Evolutionary conservation across 345 rosid species (phyloP).

Genomic region (Salix dunnii): DNA sequence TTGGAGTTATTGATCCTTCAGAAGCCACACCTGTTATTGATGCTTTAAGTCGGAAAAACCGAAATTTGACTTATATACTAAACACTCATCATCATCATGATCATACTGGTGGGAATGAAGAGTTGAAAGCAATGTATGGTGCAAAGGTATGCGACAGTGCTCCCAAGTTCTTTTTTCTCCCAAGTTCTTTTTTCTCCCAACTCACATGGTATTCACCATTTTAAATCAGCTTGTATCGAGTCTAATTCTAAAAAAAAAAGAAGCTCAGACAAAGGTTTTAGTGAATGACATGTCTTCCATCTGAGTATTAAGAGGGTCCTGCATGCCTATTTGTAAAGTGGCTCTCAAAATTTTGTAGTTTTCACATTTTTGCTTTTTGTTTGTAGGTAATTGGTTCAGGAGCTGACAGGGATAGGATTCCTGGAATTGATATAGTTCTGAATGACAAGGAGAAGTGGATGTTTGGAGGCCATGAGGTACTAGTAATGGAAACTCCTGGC

Average conservation of each 20-base stretch:
- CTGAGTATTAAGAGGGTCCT: background rate
- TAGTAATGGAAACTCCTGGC: slow-evolving; percentile 86
- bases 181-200: background rate
- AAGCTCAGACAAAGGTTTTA: background rate
- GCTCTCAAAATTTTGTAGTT: background rate
- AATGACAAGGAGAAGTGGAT: slow-evolving; percentile 94
- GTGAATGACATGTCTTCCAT: background rate
- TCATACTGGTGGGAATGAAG: slow-evolving; percentile 86
- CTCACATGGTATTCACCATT: background rate
- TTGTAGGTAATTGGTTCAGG: slow-evolving; percentile 89
- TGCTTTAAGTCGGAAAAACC: slow-evolving; percentile 71
- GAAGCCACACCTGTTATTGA: slow-evolving; percentile 85
- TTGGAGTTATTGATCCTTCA: slow-evolving; percentile 98
- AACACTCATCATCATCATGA: slow-evolving; percentile 96
- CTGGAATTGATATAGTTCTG: slow-evolving; percentile 84
- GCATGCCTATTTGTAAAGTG: background rate
- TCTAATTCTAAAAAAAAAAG: background rate
- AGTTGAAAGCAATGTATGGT: slow-evolving; percentile 92
- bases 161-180: background rate
- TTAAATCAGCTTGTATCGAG: background rate
- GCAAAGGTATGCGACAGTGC: slow-evolving; percentile 73
- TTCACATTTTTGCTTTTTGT: slow-evolving; percentile 17
- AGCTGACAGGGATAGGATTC: slow-evolving; percentile 68
- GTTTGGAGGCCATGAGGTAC: slow-evolving; percentile 97
- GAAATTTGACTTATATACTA: slow-evolving; percentile 83